Evolutionary conservation across 495 filamentous ascomycete genomes (phyloP).

Genomic region (Hypomontagnella monticulosa): DNA sequence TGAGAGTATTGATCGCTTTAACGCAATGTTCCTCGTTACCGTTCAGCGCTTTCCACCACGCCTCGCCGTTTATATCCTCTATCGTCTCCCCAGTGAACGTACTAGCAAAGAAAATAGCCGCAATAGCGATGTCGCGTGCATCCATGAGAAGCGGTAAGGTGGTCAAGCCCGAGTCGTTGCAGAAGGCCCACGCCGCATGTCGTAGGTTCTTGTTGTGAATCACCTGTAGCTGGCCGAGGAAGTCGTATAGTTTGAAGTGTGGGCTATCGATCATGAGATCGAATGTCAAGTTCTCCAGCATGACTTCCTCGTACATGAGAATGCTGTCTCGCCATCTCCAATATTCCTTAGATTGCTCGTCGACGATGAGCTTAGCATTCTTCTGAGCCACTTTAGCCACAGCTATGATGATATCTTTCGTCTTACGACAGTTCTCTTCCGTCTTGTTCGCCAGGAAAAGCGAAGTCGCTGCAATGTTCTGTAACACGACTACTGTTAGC

Average conservation of each 20-base stretch:
- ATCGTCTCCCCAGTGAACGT: constrained; percentile 74
- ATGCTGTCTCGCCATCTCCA: constrained; percentile 97
- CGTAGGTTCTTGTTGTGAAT: constrained; percentile 79
- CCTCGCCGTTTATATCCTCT: constrained; percentile 76
- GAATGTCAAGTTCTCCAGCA: constrained; percentile 93
- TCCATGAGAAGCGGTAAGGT: constrained; percentile 84
- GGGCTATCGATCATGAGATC: constrained; percentile 89
- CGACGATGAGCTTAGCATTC: constrained; percentile 82
- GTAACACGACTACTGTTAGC: constrained; percentile 20
- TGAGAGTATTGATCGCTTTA: constrained; percentile 74
- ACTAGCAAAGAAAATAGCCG: constrained; percentile 85
- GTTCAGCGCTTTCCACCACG: constrained; percentile 85
- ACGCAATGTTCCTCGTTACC: constrained; percentile 69
- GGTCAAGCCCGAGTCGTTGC: constrained; percentile 88
- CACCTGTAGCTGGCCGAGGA: constrained; percentile 72
- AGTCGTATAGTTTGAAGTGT: constrained; percentile 81
- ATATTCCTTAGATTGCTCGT: constrained; percentile 95
- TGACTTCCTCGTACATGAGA: constrained; percentile 85
- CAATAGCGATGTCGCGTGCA: constrained; percentile 81
- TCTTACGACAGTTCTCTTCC: constrained; percentile 93
- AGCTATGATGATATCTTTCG: constrained; percentile 89
- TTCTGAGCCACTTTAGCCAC: constrained; percentile 96
- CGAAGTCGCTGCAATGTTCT: constrained; percentile 85
- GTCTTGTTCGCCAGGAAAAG: constrained; percentile 96
- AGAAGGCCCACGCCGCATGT: constrained; percentile 88